Conservation (phyloP, 2,329 filamentous ascomycete species). For the Xylariaceae sp. region DNA sequence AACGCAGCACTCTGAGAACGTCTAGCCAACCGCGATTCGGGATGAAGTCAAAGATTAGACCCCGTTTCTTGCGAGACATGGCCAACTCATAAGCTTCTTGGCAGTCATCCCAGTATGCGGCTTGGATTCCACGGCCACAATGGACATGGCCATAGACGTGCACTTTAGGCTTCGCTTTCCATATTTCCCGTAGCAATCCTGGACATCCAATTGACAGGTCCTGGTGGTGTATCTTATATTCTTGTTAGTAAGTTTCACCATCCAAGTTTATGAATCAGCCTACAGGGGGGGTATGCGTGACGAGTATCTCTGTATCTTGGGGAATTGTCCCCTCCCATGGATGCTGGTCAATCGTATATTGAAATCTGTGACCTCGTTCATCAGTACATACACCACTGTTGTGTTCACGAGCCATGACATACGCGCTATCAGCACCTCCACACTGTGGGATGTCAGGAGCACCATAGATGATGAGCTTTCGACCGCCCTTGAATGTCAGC, state of each 20-base stretch:
- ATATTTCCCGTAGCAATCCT: slow-evolving; percentile 65
- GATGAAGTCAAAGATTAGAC: slow-evolving; percentile 43
- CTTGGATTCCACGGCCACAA: slow-evolving; percentile 65
- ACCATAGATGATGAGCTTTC: slow-evolving; percentile 70
- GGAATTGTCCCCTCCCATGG: slow-evolving; percentile 73
- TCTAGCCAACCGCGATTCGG: slow-evolving; percentile 46
- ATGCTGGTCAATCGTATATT: slow-evolving; percentile 62
- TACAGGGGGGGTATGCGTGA: slow-evolving; percentile 77
- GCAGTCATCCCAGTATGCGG: slow-evolving; percentile 70
- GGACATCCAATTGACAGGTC: slow-evolving; percentile 68
- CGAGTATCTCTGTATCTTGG: slow-evolving; percentile 67
- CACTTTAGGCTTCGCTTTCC: slow-evolving; percentile 68
- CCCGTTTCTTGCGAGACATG: slow-evolving; percentile 40
- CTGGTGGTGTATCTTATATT: slow-evolving; percentile 57
- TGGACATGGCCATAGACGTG: slow-evolving; percentile 88
- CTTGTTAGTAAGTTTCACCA: not conserved
- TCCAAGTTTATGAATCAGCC: slow-evolving; percentile 15
- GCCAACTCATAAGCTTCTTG: slow-evolving; percentile 70
- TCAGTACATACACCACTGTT: slow-evolving; percentile 2
- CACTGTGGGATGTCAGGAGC: slow-evolving; percentile 75
- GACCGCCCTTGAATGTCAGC: slow-evolving; percentile 56
- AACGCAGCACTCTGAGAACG: slow-evolving; percentile 39
- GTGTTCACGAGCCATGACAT: slow-evolving; percentile 4
- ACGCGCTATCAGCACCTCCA: slow-evolving; percentile 66
- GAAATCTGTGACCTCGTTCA: slow-evolving; percentile 50